Conservation (phyloP, 352 stramenopile species). For the Pythium scleroteichum region DNA sequence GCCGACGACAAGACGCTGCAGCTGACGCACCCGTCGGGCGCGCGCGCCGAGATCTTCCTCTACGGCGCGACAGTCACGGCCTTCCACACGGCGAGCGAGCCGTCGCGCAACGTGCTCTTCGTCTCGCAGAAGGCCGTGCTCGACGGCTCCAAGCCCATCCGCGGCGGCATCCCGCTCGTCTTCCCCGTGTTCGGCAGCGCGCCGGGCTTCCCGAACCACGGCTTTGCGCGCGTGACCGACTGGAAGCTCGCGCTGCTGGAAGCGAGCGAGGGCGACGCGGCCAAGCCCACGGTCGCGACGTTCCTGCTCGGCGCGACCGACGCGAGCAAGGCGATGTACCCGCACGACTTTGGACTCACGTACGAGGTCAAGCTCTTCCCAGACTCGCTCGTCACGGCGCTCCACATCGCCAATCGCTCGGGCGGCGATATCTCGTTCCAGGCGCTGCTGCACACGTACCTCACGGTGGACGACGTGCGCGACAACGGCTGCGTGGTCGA, state of each 20-base stretch:
- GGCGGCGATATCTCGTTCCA: conserved; percentile 89
- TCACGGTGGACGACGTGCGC: conserved; percentile 80
- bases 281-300: conserved; percentile 55
- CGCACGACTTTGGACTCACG: conserved; percentile 75
- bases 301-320: conserved; percentile 55
- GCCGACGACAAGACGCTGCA: conserved; percentile 31
- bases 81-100: conserved; percentile 74
- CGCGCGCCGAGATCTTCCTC: conserved; percentile 78
- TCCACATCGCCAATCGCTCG: conserved; percentile 92
- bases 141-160: conserved; percentile 93
- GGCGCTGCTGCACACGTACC: conserved; percentile 95
- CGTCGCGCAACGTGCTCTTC: conserved; percentile 90
- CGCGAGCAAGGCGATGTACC: conserved; percentile 58
- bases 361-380: conserved; percentile 89
- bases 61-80: conserved; percentile 92
- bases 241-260: conserved; percentile 63
- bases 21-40: conserved; percentile 67
- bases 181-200: conserved; percentile 95
- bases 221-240: conserved; percentile 87
- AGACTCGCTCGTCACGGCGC: conserved; percentile 77
- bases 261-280: conserved; percentile 37
- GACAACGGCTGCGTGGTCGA: conserved; percentile 60
- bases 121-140: conserved; percentile 87
- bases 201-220: conserved; percentile 91
- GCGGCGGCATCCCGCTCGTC: conserved; percentile 95